phyloP scores from a whole-genome alignment of 805 yeast species.

The Metschnikowia cubensis region DNA sequence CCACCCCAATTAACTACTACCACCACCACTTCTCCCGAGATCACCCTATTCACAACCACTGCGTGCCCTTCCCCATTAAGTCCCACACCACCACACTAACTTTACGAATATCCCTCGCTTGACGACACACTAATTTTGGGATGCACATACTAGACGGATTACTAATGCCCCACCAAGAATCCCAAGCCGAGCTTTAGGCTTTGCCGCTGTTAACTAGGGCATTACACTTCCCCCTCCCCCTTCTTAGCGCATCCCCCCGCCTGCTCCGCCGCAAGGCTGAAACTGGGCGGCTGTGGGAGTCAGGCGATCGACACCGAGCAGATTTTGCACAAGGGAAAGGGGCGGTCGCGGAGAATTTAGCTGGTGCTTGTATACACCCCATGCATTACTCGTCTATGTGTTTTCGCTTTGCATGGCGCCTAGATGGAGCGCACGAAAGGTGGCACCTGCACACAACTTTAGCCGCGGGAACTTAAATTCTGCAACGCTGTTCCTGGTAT shows the following conservation, averaged over 20 bases:
- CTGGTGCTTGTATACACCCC: not conserved
- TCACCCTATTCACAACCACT: too few species aligned
- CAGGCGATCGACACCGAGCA: not conserved
- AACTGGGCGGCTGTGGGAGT: not conserved
- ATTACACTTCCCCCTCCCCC: too few species aligned
- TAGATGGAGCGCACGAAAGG: not conserved
- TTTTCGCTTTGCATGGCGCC: conserved; percentile 3
- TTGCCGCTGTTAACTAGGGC: too few species aligned
- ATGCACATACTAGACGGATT: too few species aligned
- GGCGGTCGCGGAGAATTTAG: not conserved
- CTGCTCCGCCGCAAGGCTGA: not conserved
- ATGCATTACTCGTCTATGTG: conserved; percentile 4
- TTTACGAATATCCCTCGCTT: too few species aligned
- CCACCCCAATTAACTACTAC: not conserved
- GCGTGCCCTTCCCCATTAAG: too few species aligned
- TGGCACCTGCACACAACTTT: not conserved
- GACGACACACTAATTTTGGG: too few species aligned
- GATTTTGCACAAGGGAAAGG: not conserved
- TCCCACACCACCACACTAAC: too few species aligned
- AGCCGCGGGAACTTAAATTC: conserved; percentile 1
- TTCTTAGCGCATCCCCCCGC: too few species aligned
- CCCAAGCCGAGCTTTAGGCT: too few species aligned
- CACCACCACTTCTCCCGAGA: too few species aligned
- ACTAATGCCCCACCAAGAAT: too few species aligned
- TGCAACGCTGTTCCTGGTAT: conserved; percentile 4